Evolutionary conservation across 139 green algal species (phyloP).

Genomic region (Volvox reticuliferus): DNA sequence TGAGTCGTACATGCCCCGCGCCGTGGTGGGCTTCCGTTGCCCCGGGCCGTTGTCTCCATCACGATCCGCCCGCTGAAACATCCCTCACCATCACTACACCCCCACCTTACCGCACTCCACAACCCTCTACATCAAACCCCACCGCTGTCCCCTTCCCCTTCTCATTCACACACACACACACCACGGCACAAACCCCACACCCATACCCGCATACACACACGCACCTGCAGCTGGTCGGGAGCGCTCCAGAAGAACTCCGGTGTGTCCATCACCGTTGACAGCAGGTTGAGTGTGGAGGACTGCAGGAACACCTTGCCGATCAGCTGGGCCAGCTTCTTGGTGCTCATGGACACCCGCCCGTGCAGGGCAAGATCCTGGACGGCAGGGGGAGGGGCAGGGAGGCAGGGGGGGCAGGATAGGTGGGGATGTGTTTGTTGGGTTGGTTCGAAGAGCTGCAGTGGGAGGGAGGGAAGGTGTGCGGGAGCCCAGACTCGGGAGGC

Average conservation of each 20-base stretch:
- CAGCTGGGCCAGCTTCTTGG: constrained; percentile 80
- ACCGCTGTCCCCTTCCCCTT: neutral
- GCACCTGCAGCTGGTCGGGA: constrained; percentile 79
- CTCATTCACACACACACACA: no score
- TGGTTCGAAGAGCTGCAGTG: neutral
- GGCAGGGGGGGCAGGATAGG: neutral
- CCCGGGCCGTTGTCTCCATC: no score
- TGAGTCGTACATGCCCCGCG: no score
- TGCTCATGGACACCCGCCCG: constrained; percentile 40
- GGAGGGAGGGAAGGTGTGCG: no score
- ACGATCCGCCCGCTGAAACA: no score
- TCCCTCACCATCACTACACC: neutral
- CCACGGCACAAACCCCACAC: neutral
- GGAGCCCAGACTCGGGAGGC: no score
- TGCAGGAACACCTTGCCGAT: constrained; percentile 87
- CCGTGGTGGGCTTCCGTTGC: no score
- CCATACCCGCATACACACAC: neutral
- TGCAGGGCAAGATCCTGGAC: constrained; percentile 35
- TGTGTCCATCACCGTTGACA: constrained; percentile 78
- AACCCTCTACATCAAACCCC: neutral
- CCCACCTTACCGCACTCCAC: neutral
- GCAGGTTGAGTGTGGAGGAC: constrained; percentile 74
- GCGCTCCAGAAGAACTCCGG: constrained; percentile 85
- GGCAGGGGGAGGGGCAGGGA: neutral
- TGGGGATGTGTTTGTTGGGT: neutral